phyloP scores from a whole-genome alignment of 257 asterid species.

The Rhazya stricta region DNA sequence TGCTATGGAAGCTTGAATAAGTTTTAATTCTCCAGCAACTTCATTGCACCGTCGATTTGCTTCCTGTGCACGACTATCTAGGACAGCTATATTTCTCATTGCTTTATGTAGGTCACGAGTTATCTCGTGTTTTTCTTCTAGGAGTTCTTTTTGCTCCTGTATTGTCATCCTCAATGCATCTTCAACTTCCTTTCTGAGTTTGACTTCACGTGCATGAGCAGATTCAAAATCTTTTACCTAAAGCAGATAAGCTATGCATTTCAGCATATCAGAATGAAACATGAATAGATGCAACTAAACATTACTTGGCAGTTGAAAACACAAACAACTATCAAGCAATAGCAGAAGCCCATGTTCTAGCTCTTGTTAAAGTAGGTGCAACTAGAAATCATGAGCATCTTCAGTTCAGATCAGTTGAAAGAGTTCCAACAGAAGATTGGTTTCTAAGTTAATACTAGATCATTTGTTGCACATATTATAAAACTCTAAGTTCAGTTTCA shows the following conservation, averaged over 20 bases:
- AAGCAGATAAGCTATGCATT: slow-evolving; percentile 6
- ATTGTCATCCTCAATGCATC: slow-evolving; percentile 33
- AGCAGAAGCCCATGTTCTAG: not conserved
- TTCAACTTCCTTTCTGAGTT: slow-evolving; percentile 54
- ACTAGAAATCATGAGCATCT: not conserved
- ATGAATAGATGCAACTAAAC: not conserved
- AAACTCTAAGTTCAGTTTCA: not conserved
- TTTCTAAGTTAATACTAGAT: not conserved
- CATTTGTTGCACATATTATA: too few relatives aligned
- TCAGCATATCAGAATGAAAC: not conserved
- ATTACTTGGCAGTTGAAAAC: not conserved
- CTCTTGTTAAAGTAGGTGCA: not conserved
- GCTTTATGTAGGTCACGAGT: slow-evolving; percentile 45
- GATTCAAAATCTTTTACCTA: slow-evolving; percentile 56
- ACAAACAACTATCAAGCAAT: not conserved
- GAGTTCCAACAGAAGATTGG: not conserved
- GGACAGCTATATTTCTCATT: slow-evolving; percentile 49
- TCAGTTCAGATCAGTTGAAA: not conserved
- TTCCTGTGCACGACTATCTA: slow-evolving; percentile 59
- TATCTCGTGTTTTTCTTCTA: slow-evolving; percentile 38
- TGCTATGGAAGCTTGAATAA: slow-evolving; percentile 51
- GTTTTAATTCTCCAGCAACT: slow-evolving; percentile 52
- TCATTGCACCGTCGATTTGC: slow-evolving; percentile 49
- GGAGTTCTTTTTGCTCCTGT: slow-evolving; percentile 48
- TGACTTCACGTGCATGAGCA: slow-evolving; percentile 49